A percentile compares a stretch with the other conserved stretches of the same genome.
Conservation (phyloP, 2,329 filamentous ascomycete species). For the Xenoacremonium recifei region DNA sequence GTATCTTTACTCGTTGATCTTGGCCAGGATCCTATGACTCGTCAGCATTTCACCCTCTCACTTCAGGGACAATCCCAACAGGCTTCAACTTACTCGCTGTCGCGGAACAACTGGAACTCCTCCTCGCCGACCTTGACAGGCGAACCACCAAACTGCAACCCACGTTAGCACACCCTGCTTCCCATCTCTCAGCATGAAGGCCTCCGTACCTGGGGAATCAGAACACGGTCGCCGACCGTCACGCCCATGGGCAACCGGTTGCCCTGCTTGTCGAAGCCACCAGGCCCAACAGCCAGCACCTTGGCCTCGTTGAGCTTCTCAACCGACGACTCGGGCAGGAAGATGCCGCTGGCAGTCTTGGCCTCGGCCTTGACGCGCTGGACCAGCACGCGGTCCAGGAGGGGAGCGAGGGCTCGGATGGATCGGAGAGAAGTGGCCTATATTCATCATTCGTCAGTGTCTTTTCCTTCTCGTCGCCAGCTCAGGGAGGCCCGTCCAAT, state of each 20-base stretch:
- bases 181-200: neutral
- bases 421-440: slow-evolving; percentile 80
- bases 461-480: neutral
- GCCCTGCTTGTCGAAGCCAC: slow-evolving; percentile 82
- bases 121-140: slow-evolving; percentile 97
- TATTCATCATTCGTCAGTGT: slow-evolving; percentile 5
- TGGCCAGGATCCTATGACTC: slow-evolving; percentile 77
- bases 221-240: slow-evolving; percentile 78
- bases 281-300: slow-evolving; percentile 92
- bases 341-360: slow-evolving; percentile 96
- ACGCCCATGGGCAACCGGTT: slow-evolving; percentile 86
- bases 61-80: neutral
- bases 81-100: slow-evolving; percentile 80
- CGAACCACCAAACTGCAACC: slow-evolving; percentile 78
- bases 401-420: slow-evolving; percentile 90
- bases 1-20: slow-evolving; percentile 87
- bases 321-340: slow-evolving; percentile 92
- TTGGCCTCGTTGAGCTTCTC: slow-evolving; percentile 99
- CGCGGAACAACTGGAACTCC: slow-evolving; percentile 93
- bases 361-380: slow-evolving; percentile 97
- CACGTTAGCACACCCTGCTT: slow-evolving; percentile 23
- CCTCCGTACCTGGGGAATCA: slow-evolving; percentile 81
- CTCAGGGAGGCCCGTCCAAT: slow-evolving; percentile 9
- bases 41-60: slow-evolving; percentile 12
- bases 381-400: slow-evolving; percentile 96